These are phyloP conservation scores for Podospora sp. DNA, from an alignment of 495 filamentous ascomycete genomes.

Conservation along the genomic window DNA sequence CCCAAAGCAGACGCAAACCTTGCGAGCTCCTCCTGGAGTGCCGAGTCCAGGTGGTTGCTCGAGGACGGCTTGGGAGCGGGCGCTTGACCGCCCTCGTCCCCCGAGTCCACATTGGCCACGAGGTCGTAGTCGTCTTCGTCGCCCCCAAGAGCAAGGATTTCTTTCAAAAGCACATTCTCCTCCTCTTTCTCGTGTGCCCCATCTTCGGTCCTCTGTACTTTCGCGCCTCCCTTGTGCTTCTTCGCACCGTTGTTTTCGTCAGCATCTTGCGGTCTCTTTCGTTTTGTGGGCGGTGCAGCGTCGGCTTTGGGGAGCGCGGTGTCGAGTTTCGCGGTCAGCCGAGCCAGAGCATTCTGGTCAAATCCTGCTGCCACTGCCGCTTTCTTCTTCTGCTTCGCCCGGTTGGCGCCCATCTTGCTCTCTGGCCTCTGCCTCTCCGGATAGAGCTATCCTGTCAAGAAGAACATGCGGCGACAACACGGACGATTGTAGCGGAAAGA, in stretches of 20 bases:
- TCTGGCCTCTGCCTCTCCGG: not conserved
- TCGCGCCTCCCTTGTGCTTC: constrained; percentile 43
- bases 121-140: constrained; percentile 74
- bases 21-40: constrained; percentile 44
- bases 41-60: constrained; percentile 39
- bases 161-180: constrained; percentile 56
- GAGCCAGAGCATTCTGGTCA: constrained; percentile 62
- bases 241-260: constrained; percentile 48
- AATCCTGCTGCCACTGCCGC: constrained; percentile 50
- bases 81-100: constrained; percentile 57
- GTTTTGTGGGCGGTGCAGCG: constrained; percentile 43
- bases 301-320: constrained; percentile 42
- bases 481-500: not conserved
- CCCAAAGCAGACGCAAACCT: constrained; percentile 51
- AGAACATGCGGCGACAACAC: not conserved
- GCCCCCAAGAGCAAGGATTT: constrained; percentile 76
- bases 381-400: constrained; percentile 28
- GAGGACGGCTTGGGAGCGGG: constrained; percentile 28
- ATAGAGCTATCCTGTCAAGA: not conserved
- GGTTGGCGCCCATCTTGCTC: constrained; percentile 29
- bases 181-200: constrained; percentile 32
- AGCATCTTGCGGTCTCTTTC: constrained; percentile 44
- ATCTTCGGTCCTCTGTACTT: constrained; percentile 27
- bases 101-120: constrained; percentile 63
- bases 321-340: constrained; percentile 68